Base-by-base conservation (phyloP, 345 rosid species). In the Aethionema arabicum region DNA sequence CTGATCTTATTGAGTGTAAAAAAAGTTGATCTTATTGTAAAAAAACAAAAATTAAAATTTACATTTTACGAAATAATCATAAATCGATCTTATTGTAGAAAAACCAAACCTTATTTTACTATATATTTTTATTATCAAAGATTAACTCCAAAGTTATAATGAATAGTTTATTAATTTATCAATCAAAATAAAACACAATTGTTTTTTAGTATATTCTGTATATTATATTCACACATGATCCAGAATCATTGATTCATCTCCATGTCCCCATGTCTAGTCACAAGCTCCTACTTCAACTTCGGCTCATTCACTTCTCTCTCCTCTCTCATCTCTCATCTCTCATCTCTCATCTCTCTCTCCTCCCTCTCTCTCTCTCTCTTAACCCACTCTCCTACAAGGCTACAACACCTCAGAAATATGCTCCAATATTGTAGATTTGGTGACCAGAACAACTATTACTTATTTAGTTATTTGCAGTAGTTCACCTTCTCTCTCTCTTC, bases 371-470 rank as follows among this genome's bases (percentile, higher is more conserved):
- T 70, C 53, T 63, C 62, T 44, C 72, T 65, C 52, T 59, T 51
- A 4, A 12, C 58, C 45, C 46, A 63, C 38, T 54, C 70, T 32
- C 59, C 65, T 50, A 60, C 50, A 31, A 11, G n/a, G n/a, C 27
- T 21, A 21, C 2, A 21, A 1, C 58, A 62, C 46, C 75, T 72
- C 76, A 58, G 10, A 55, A 52, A 52, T 59, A 35, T 51, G 52
- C 72, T 74, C 54, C 70, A 70, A 46, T 76, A 59, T 49, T 62
- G 2, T 50, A 61, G 75, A 60, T 90, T 83, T 67, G 92, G 83
- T 87, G 51, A 85, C 83, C 88, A 50, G 74, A 82, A 82, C 89
- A 82, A 72, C 82, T 66, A 21, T 65, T 70, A 65, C 79, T 21
- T 21, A 21, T 75, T 65, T 70, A 65, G 78, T 21, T 21, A 21